phyloP scores from a whole-genome alignment of 179 eudicot genomes.

The Silene coronaria region DNA sequence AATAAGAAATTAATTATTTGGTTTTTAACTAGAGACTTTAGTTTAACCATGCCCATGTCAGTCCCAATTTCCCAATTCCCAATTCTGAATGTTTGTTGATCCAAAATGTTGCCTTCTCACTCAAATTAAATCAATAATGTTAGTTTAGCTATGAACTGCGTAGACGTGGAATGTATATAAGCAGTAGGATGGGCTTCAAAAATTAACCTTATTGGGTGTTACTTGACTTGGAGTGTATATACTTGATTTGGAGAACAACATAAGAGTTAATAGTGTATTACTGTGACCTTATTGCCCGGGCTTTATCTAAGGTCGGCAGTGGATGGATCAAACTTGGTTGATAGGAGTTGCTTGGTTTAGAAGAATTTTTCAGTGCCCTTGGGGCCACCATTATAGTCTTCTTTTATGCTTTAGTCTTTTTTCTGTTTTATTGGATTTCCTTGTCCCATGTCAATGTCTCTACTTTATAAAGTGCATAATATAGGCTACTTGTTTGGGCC shows the following conservation, averaged over 20 bases:
- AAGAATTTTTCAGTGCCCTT: conserved; percentile 17
- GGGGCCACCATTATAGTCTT: conserved; percentile 12
- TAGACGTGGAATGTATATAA: too few relatives aligned
- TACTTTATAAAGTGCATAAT: conserved; percentile 18
- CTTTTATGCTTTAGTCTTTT: conserved; percentile 14
- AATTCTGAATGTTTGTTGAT: not conserved
- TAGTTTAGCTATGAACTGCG: too few relatives aligned
- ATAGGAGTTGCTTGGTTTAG: conserved; percentile 19
- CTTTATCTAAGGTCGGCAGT: conserved; percentile 6
- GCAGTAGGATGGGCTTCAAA: too few relatives aligned
- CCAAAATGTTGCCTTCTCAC: not conserved
- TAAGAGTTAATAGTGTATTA: not conserved
- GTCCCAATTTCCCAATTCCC: not conserved
- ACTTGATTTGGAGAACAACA: not conserved
- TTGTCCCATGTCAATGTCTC: conserved; percentile 18
- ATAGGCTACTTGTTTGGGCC: conserved; percentile 11
- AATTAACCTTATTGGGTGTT: not conserved
- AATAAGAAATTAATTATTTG: not conserved
- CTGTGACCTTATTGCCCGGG: not conserved
- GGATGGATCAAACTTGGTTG: conserved; percentile 10
- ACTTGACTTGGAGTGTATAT: not conserved
- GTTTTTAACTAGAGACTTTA: not conserved
- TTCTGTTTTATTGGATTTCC: not conserved
- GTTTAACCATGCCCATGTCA: not conserved
- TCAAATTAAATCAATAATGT: not conserved